These are phyloP conservation scores for Wallacemonas collosoma DNA, from an alignment of 208 protist genomes.

Conservation along the genomic window DNA sequence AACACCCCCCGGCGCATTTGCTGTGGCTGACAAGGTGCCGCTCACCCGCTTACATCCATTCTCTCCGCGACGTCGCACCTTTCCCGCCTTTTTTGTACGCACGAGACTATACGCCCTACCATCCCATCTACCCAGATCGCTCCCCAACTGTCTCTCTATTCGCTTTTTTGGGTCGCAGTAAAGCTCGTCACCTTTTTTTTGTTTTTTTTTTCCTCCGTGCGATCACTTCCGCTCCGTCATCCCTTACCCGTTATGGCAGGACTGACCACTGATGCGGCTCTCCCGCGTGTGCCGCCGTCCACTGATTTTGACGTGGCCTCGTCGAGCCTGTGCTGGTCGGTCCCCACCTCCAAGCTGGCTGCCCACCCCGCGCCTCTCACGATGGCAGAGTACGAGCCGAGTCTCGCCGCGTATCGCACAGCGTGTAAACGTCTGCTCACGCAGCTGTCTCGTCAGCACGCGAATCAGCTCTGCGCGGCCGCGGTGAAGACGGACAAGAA, in stretches of 20 bases:
- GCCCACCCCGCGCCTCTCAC: not conserved
- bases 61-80: no score
- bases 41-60: no score
- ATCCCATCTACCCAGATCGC: no score
- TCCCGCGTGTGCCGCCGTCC: not conserved
- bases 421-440: conserved; percentile 5
- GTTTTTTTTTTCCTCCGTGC: no score
- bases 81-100: no score
- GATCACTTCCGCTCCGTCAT: no score
- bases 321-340: not conserved
- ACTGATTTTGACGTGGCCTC: not conserved
- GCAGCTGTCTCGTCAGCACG: not conserved
- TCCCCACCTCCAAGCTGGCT: not conserved
- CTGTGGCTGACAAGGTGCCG: no score
- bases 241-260: not conserved
- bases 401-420: not conserved
- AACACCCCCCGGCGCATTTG: no score
- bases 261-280: not conserved
- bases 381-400: not conserved
- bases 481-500: not conserved
- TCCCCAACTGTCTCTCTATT: no score
- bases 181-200: no score
- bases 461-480: not conserved
- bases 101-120: no score
- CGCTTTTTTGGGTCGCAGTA: no score